Evolutionary conservation across 2,329 filamentous ascomycete genomes (phyloP).

Genomic region (Chlorencoelia australis): DNA sequence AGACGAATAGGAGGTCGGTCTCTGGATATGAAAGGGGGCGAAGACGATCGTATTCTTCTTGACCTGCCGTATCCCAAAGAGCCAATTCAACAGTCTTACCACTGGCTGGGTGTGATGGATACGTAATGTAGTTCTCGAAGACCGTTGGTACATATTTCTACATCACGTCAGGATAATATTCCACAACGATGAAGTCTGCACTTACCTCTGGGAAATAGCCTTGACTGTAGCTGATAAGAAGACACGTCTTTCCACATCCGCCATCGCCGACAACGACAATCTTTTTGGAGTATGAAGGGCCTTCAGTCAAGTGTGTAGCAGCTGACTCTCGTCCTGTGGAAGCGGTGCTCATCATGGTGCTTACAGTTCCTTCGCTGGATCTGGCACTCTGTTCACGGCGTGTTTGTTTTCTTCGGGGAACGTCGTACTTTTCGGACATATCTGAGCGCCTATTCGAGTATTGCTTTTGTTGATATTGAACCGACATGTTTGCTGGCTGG

Average conservation of each 20-base stretch:
- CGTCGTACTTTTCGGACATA: slow-evolving; percentile 24
- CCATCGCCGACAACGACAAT: slow-evolving; percentile 97
- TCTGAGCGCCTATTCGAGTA: slow-evolving; percentile 22
- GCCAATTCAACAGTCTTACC: slow-evolving; percentile 95
- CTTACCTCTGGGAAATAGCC: slow-evolving; percentile 95
- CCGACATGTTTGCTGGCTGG: slow-evolving; percentile 17
- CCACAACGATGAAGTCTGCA: slow-evolving; percentile 18
- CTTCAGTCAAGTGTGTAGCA: slow-evolving; percentile 78
- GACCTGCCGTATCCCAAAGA: slow-evolving; percentile 95
- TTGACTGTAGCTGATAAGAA: slow-evolving; percentile 97
- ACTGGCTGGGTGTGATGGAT: slow-evolving; percentile 75
- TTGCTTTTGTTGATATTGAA: slow-evolving; percentile 24
- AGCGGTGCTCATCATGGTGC: slow-evolving; percentile 69
- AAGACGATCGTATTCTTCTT: slow-evolving; percentile 96
- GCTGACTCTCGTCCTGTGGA: slow-evolving; percentile 65
- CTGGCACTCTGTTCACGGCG: slow-evolving; percentile 31
- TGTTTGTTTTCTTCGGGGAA: slow-evolving; percentile 22
- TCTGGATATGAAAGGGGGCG: slow-evolving; percentile 95
- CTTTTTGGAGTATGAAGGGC: slow-evolving; percentile 94
- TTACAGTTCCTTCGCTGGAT: slow-evolving; percentile 83
- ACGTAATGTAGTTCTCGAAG: slow-evolving; percentile 99
- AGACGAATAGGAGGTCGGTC: slow-evolving; percentile 95
- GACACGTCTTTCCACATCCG: slow-evolving; percentile 95
- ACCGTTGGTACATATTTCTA: slow-evolving; percentile 99
- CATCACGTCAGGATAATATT: neutral